Percentiles rank a stretch among this genome's conserved stretches.
Evolutionary conservation across 352 stramenopile species (phyloP).

Genomic region (Thraustochytrium sp.): DNA sequence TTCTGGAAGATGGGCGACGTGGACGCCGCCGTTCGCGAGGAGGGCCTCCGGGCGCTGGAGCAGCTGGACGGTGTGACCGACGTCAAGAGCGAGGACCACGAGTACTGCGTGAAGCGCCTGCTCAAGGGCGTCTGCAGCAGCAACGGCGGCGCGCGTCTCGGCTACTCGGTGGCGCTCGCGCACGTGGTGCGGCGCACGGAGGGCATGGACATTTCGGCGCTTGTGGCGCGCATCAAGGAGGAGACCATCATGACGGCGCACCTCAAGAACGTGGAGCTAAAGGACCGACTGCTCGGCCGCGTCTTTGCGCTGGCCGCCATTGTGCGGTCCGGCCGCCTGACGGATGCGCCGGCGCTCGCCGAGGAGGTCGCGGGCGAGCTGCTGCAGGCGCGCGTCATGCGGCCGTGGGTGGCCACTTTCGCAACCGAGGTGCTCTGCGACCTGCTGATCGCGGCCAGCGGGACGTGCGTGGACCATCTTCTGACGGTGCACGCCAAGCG

Average conservation of each 20-base stretch:
- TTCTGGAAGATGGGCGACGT: slow-evolving; percentile 13
- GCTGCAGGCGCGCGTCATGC: neutral
- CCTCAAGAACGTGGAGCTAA: neutral
- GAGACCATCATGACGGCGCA: neutral
- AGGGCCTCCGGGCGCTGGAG: neutral
- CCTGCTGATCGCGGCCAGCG: neutral
- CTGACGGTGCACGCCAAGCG: neutral
- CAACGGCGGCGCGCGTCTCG: neutral
- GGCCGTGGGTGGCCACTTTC: neutral
- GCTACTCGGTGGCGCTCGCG: neutral
- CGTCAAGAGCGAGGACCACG: slow-evolving; percentile 1
- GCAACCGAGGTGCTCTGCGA: neutral
- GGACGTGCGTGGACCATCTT: neutral
- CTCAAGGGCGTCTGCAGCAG: neutral
- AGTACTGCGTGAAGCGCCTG: neutral
- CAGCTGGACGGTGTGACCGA: neutral
- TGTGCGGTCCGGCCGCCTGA: neutral
- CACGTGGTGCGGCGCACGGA: neutral
- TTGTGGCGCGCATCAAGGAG: neutral
- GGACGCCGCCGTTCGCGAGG: neutral
- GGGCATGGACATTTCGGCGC: neutral
- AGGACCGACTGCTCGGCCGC: neutral
- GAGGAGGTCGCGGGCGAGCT: neutral
- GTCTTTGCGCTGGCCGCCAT: neutral
- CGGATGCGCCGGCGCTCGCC: neutral